These are phyloP conservation scores for Phytophthora ramorum DNA, from an alignment of 352 stramenopile genomes.

Conservation along the genomic window DNA sequence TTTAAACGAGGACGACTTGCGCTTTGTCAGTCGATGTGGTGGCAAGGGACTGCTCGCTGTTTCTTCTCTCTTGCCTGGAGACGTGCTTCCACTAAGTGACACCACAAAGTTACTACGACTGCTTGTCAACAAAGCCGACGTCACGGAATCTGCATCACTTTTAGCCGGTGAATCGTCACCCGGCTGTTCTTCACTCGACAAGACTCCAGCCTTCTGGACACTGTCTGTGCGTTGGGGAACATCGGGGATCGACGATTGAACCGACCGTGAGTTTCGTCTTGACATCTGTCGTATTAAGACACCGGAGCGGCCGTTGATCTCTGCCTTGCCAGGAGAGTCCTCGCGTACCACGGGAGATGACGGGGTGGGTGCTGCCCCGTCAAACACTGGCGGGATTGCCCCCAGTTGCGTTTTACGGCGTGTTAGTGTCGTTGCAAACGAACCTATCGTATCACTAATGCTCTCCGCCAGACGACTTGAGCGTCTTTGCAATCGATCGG, in stretches of 20 bases:
- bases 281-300: constrained; percentile 1
- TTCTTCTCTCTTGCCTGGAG: constrained; percentile 3
- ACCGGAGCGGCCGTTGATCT: neutral
- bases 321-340: constrained; percentile 1
- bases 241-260: constrained; percentile 8
- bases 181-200: constrained; percentile 6
- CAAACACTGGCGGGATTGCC: constrained; percentile 5
- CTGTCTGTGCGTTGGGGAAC: neutral
- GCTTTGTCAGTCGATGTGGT: constrained; percentile 17
- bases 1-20: constrained; percentile 24
- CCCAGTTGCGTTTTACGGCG: constrained; percentile 27
- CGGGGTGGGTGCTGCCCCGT: neutral
- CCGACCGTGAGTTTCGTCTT: constrained; percentile 7
- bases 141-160: neutral
- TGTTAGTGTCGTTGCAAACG: constrained; percentile 14
- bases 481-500: constrained; percentile 11
- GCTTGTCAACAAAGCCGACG: neutral
- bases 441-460: constrained; percentile 23
- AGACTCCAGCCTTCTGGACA: neutral
- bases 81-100: constrained; percentile 1
- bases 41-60: neutral
- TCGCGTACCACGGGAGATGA: neutral
- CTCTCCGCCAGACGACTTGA: constrained; percentile 20
- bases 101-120: constrained; percentile 1
- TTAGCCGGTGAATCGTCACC: constrained; percentile 1